Evolutionary conservation across 495 filamentous ascomycete genomes (phyloP), one percentile per base, ranked within the genome.

Genomic region (Xylaria acuta): DNA sequence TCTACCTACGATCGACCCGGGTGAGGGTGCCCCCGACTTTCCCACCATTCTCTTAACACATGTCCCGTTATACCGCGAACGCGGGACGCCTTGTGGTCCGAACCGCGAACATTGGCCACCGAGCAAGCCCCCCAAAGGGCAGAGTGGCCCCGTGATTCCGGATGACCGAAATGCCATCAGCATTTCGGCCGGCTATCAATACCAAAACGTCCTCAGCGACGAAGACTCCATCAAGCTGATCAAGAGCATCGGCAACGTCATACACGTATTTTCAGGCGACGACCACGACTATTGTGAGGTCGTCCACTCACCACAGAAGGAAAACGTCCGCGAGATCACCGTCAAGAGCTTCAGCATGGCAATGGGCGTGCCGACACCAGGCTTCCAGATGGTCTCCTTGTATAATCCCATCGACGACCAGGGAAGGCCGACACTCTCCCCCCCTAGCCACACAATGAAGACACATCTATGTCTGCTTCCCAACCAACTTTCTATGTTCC

Each of bases 261-360:
- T 85, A 43, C 90, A 94, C 64, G 91, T 93, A 51, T 98, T 98
- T 78, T 97, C 94, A 1, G 97, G 97, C 2, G 97, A 99, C 75
- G 97, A 99, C 80, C 97, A 99, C 81, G 97, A 99, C 80, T 97
- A 98, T 82, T 99, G 97, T 81, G 94, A 97, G 68, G 81, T 98
- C 32, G 82, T 88, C 2, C 97, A 99, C 78, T 86, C 90, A 70
- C 88, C 85, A 12, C 81, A 87, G 22, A 86, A 88, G 70, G 84
- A 84, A 7, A 88, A 87, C 53, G 91, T 95, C 1, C 88, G 85
- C 34, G 97, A 99, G 76, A 95, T 98, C 73, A 98, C 97, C 0
- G 94, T 98, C 69, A 99, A 99, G 81, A 93, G 90, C 73, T 85
- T 97, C 49, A 94, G 90, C 73, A 97, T 94, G 94, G 93, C 94